Evolutionary conservation across 352 stramenopile genomes (phyloP).

Genomic region (Pythium aquatile): DNA sequence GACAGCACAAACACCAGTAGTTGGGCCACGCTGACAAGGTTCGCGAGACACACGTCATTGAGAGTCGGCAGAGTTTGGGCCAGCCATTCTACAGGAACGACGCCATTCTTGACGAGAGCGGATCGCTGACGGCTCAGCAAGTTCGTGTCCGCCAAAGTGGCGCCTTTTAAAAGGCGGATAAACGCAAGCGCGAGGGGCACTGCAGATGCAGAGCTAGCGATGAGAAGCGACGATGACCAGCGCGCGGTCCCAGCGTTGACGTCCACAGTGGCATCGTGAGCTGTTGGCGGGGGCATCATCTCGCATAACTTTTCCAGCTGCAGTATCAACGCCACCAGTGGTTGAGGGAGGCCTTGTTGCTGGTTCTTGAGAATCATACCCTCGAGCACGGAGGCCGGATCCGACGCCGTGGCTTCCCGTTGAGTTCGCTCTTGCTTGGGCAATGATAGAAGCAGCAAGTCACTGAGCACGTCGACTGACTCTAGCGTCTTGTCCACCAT

Average conservation of each 20-base stretch:
- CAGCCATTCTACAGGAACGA: slow-evolving; percentile 19
- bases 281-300: background rate
- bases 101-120: slow-evolving; percentile 14
- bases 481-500: background rate
- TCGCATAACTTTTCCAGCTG: slow-evolving; percentile 1
- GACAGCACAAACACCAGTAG: slow-evolving; percentile 22
- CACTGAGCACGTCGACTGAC: slow-evolving; percentile 16
- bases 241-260: background rate
- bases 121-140: background rate
- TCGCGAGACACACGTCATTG: slow-evolving; percentile 6
- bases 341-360: background rate
- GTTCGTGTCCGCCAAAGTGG: background rate
- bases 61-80: background rate
- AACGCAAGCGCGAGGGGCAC: background rate
- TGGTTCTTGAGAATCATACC: background rate
- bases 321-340: background rate
- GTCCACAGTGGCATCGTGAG: background rate
- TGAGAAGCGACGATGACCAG: background rate
- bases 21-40: slow-evolving; percentile 21
- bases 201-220: background rate
- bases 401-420: background rate
- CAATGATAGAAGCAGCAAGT: slow-evolving; percentile 8
- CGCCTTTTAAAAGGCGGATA: background rate
- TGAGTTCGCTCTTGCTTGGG: background rate
- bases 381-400: background rate